These are phyloP conservation scores for Tricholoma hemisulphureum DNA, from an alignment of 768 basidiomycete genomes.

Conservation along the genomic window DNA sequence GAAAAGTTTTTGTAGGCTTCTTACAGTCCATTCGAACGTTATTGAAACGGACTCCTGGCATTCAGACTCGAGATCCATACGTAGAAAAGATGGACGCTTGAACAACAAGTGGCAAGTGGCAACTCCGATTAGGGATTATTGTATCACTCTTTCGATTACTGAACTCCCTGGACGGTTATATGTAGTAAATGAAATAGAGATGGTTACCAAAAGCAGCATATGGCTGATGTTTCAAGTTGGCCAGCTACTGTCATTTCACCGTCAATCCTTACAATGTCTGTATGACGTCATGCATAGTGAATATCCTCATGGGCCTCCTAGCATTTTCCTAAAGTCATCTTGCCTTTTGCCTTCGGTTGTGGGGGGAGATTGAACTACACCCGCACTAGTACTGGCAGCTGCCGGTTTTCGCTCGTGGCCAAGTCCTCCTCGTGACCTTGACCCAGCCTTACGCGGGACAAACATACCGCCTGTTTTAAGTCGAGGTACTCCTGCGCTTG, in stretches of 20 bases:
- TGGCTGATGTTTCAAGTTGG: too few species aligned
- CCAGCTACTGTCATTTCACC: too few species aligned
- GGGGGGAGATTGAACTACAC: slow-evolving; percentile 10
- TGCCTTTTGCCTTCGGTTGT: slow-evolving; percentile 54
- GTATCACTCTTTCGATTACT: too few species aligned
- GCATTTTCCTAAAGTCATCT: slow-evolving; percentile 85
- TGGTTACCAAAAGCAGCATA: too few species aligned
- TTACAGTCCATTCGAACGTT: slow-evolving; percentile 77
- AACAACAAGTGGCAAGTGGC: not conserved
- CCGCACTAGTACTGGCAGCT: slow-evolving; percentile 13
- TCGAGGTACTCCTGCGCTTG: slow-evolving; percentile 31
- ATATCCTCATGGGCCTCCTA: slow-evolving; percentile 32
- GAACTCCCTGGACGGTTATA: too few species aligned
- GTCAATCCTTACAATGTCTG: too few species aligned
- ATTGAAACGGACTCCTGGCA: slow-evolving; percentile 54
- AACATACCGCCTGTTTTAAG: slow-evolving; percentile 52
- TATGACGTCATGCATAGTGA: too few species aligned
- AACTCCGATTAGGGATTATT: not conserved
- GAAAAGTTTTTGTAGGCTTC: slow-evolving; percentile 68
- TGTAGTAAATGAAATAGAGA: too few species aligned
- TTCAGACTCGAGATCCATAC: slow-evolving; percentile 31
- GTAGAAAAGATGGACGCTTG: not conserved
- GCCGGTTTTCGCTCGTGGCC: slow-evolving; percentile 52
- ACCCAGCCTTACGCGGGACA: slow-evolving; percentile 62
- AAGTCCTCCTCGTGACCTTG: slow-evolving; percentile 71